Base-by-base conservation (phyloP, 164 flowering plant species). In the Kalanchoe fedtschenkoi region DNA sequence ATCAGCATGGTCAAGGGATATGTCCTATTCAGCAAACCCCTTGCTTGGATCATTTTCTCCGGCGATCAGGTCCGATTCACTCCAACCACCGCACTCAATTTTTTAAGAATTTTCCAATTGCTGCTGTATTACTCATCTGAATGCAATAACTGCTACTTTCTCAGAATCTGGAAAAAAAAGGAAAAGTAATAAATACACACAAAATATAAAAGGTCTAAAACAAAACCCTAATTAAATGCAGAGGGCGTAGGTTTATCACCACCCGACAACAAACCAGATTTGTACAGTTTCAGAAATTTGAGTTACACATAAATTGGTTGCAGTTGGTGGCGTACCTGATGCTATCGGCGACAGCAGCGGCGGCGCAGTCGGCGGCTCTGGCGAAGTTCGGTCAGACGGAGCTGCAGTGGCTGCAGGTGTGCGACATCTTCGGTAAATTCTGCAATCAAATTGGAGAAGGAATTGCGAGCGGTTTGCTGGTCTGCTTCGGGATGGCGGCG, bases 31-130 rank as follows among this genome's bases (percentile, higher is more conserved):
- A 89, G 67, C 81, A 92, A 81, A 79, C 78, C 91, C 62, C 71
- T 87, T 63, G 98, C 98, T 73, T 89, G 95, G 96, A 71, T 69
- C 53, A 92, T 89, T 70, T 91, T 92, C 79, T 92, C 93, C 57
- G 90, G 88, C 39, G 98, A 92, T 76, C 98, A 92, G 95, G 98
- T 91, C 73, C 55, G 22, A 47, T 22, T 22, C 55, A 47, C 29
- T 22, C 30, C 30, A 47, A 47, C 30, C 32, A 16, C 15, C 39
- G 4, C 21, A 30, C 26, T 17, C 29, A 24, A 22, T 15, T 22
- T 22, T 47, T n/a, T 46, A 17, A 4, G 5, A 5, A 22, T 28
- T 29, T 29, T 17, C 9, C 4, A 33, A 39, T 39, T 39, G 10
- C 17, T 56, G 5, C 59, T 29, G 1, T 17, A 13, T 46, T 13